Conservation (phyloP, 2,329 filamentous ascomycete genomes). For the Thielaviopsis ethacetica region DNA sequence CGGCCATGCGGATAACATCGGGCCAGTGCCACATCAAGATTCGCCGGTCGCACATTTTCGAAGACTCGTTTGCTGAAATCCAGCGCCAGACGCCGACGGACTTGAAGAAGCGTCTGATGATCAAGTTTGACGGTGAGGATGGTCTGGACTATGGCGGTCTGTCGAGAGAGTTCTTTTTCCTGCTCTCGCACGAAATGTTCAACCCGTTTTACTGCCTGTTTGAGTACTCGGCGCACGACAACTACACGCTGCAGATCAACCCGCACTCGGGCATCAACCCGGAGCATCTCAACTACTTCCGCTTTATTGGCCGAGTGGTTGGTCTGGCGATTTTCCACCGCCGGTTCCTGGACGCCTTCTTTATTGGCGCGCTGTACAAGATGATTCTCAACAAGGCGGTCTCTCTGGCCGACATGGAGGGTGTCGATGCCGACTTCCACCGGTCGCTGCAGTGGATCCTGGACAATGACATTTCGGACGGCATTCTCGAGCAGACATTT, state of each 20-base stretch:
- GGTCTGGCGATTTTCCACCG: constrained; percentile 96
- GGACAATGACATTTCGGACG: constrained; percentile 88
- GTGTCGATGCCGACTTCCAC: constrained; percentile 95
- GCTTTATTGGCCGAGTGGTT: constrained; percentile 95
- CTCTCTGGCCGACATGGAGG: constrained; percentile 88
- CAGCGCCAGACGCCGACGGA: constrained; percentile 91
- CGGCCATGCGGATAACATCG: constrained; percentile 83
- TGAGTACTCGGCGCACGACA: constrained; percentile 98
- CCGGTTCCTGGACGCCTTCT: constrained; percentile 94
- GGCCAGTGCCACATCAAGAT: constrained; percentile 98
- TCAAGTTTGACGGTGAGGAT: constrained; percentile 98
- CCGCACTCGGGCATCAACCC: constrained; percentile 98
- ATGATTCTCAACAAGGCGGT: constrained; percentile 96
- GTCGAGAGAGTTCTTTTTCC: constrained; percentile 97
- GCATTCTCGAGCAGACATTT: constrained; percentile 88
- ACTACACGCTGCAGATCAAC: constrained; percentile 99
- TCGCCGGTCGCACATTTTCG: constrained; percentile 88
- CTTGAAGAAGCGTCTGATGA: constrained; percentile 96
- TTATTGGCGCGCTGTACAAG: constrained; percentile 98
- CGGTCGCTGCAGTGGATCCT: constrained; percentile 93
- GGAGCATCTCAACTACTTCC: constrained; percentile 98
- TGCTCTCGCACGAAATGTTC: constrained; percentile 99
- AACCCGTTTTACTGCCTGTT: constrained; percentile 99
- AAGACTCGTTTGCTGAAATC: constrained; percentile 97
- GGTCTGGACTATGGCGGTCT: constrained; percentile 95